phyloP scores from a whole-genome alignment of 306 rosid genomes.

The Castanea crenata region DNA sequence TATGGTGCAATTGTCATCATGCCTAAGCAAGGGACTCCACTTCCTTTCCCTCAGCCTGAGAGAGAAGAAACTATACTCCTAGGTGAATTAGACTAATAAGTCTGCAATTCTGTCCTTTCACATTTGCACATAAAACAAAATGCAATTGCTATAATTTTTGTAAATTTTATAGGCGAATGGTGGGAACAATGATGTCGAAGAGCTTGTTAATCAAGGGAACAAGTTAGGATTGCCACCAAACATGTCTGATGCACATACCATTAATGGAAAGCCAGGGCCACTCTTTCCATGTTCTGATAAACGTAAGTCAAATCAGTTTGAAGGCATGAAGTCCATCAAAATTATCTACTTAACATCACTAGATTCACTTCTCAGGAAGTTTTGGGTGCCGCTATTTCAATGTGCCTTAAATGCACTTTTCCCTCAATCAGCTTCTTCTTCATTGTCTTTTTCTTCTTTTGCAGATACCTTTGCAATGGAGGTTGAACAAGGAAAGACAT shows the following conservation, averaged over 20 bases:
- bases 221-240: constrained; percentile 38
- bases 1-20: constrained; percentile 31
- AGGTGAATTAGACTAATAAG: constrained; percentile 13
- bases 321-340: background rate
- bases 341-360: background rate
- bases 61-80: constrained; percentile 22
- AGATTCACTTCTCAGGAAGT: background rate
- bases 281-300: constrained; percentile 35
- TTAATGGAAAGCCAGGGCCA: constrained; percentile 38
- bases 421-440: background rate
- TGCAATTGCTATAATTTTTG: background rate
- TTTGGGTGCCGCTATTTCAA: background rate
- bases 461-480: constrained; percentile 32
- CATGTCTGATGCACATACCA: constrained; percentile 36
- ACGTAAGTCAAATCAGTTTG: constrained; percentile 14
- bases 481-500: constrained; percentile 34
- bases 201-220: constrained; percentile 34
- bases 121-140: background rate
- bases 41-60: constrained; percentile 34
- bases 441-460: background rate
- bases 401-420: background rate
- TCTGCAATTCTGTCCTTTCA: background rate
- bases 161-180: constrained; percentile 33
- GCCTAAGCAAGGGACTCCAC: constrained; percentile 21
- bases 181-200: constrained; percentile 38